Conservation (phyloP, 208 protist species). For the Wallacemonas rigidus region DNA sequence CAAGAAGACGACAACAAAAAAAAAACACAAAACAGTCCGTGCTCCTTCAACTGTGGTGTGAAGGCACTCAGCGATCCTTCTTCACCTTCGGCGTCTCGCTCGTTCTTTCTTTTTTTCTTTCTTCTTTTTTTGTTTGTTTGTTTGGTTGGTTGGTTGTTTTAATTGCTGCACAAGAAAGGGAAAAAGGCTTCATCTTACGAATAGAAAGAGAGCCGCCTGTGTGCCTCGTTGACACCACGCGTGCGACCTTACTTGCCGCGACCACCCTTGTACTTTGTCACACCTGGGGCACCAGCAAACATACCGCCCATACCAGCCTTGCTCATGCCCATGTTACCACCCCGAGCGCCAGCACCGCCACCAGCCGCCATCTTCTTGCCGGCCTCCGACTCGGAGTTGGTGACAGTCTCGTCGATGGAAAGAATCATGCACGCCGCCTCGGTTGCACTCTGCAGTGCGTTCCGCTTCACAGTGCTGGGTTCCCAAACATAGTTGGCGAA, state of each 20-base stretch:
- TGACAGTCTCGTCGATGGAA: slow-evolving; percentile 99
- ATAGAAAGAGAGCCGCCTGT: not conserved
- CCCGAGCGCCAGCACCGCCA: slow-evolving; percentile 39
- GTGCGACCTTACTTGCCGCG: slow-evolving; percentile 60
- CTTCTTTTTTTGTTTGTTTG: not conserved
- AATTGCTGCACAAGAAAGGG: slow-evolving; percentile 15
- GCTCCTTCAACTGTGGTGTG: not conserved
- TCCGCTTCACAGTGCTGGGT: slow-evolving; percentile 98
- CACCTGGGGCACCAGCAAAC: slow-evolving; percentile 88
- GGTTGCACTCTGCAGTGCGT: slow-evolving; percentile 98
- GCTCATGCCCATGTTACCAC: slow-evolving; percentile 86
- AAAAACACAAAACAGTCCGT: slow-evolving; percentile 18
- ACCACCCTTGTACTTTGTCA: slow-evolving; percentile 84
- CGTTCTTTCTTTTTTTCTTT: not conserved
- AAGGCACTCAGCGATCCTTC: not conserved
- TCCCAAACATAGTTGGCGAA: slow-evolving; percentile 99
- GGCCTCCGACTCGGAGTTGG: slow-evolving; percentile 91
- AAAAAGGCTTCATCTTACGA: slow-evolving; percentile 1
- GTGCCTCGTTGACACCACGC: not conserved
- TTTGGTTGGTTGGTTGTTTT: not conserved
- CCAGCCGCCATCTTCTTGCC: slow-evolving; percentile 86
- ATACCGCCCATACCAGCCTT: slow-evolving; percentile 92
- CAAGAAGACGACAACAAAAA: slow-evolving; percentile 15
- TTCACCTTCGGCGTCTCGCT: not conserved
- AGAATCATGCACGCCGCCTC: slow-evolving; percentile 99